Evolutionary conservation across 305 asterid genomes (phyloP), one percentile per base, ranked within the genome.

Genomic region (Euphrasia arctica): DNA sequence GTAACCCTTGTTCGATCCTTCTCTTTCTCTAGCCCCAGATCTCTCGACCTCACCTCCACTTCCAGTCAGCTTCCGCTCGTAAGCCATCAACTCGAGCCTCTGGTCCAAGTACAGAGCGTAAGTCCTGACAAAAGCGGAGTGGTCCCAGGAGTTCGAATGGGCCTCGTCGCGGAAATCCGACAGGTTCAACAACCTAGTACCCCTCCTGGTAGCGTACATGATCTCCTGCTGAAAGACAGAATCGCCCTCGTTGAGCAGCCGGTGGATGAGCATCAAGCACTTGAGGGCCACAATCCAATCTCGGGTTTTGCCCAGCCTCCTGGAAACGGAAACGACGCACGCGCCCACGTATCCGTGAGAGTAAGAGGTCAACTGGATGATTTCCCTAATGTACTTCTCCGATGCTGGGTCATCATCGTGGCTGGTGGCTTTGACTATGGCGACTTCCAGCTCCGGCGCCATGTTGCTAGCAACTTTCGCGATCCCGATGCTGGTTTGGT

Each of bases 401-500:
- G 52, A 47, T 0, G 52, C 52, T 7, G 52, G 52, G 52, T 47
- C 52, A 3, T 47, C 52, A 0, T 47, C 52, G 52, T 47, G 52
- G 52, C 52, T 47, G 14, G 52, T 47, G 52, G 52, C 18, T 47
- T 47, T 47, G 52, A 47, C 52, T 47, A 47, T 47, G 52, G 52
- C 52, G 8, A 47, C 52, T 13, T 47, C 52, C 15, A 47, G 52
- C 52, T 47, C 52, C 52, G 52, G 52, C 4, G 52, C 52, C 52
- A 47, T 47, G 6, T 47, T 47, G 52, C 52, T 47, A 5, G 52
- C 52, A 13, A 47, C 52, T 10, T 47, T 47, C 7, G 52, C 52
- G 52, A 47, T 47, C 52, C 52, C 52, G 52, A 47, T 47, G 52
- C 52, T 47, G 52, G 52, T 47, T n/a, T 47, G 52, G 15, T 47